Conservation (phyloP, 805 yeast species). For the Wickerhamiella occidentalis region DNA sequence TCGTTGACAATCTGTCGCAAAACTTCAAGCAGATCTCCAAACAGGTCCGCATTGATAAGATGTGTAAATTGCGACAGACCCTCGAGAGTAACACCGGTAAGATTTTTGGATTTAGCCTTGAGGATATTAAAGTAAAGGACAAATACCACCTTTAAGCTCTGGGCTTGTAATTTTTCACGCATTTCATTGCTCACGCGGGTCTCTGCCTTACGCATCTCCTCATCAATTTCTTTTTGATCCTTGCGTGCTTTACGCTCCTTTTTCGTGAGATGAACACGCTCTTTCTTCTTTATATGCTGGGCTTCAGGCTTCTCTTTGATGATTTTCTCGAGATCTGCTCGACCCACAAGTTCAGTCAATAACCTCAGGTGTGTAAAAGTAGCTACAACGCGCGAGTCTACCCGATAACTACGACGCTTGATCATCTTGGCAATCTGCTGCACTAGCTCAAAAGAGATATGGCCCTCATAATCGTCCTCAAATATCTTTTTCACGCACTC, state of each 20-base stretch:
- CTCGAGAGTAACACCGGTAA: conserved; percentile 81
- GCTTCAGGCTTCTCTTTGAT: conserved; percentile 35
- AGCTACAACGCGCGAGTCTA: conserved; percentile 73
- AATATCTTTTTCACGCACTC: conserved; percentile 58
- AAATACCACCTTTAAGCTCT: conserved; percentile 61
- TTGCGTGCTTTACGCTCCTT: conserved; percentile 78
- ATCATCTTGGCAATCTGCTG: conserved; percentile 57
- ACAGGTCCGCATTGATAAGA: conserved; percentile 79
- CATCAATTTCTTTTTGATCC: conserved; percentile 76
- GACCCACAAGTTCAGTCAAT: conserved; percentile 29
- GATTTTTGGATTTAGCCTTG: conserved; percentile 45
- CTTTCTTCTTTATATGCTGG: conserved; percentile 61
- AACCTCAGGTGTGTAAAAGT: conserved; percentile 49
- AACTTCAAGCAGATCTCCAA: conserved; percentile 87
- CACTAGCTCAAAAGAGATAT: conserved; percentile 60
- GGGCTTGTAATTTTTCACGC: conserved; percentile 74
- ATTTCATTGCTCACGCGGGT: conserved; percentile 77
- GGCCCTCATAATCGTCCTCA: conserved; percentile 70
- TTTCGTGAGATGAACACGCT: conserved; percentile 82
- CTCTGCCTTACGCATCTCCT: conserved; percentile 80
- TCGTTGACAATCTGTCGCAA: conserved; percentile 64
- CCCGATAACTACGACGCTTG: conserved; percentile 59
- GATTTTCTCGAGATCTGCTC: conserved; percentile 32
- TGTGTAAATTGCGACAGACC: conserved; percentile 85
- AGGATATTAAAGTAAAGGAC: conserved; percentile 67